Evolutionary conservation across 805 yeast species (phyloP).

Genomic region (Metschnikowia matae): DNA sequence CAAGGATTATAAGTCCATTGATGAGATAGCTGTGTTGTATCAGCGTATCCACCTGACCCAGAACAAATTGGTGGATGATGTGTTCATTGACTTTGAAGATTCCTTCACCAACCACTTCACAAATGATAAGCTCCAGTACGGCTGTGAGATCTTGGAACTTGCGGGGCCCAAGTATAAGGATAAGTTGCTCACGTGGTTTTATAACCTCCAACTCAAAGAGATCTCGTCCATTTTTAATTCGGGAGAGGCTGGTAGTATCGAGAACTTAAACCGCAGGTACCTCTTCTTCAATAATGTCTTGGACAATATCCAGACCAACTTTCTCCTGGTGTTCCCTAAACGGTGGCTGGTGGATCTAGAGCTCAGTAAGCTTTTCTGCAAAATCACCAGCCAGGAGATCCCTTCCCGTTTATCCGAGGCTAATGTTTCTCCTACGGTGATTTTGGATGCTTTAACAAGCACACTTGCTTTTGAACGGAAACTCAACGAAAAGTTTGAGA

Average conservation of each 20-base stretch:
- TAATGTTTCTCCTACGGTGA: slow-evolving; percentile 55
- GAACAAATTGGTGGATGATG: slow-evolving; percentile 58
- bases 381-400: slow-evolving; percentile 65
- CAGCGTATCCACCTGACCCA: slow-evolving; percentile 57
- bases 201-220: slow-evolving; percentile 65
- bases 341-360: slow-evolving; percentile 68
- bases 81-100: slow-evolving; percentile 68
- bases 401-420: slow-evolving; percentile 42
- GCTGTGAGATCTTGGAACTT: slow-evolving; percentile 70
- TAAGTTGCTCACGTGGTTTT: slow-evolving; percentile 69
- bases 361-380: slow-evolving; percentile 61
- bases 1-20: slow-evolving; percentile 76
- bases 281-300: slow-evolving; percentile 74
- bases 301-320: slow-evolving; percentile 51
- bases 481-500: slow-evolving; percentile 59
- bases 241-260: slow-evolving; percentile 94
- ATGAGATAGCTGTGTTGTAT: slow-evolving; percentile 67
- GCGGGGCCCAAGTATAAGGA: slow-evolving; percentile 52
- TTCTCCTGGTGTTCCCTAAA: slow-evolving; percentile 55
- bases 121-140: slow-evolving; percentile 45
- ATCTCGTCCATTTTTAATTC: slow-evolving; percentile 69
- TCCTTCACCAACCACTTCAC: slow-evolving; percentile 28
- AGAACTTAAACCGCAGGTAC: slow-evolving; percentile 77
- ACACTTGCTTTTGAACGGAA: slow-evolving; percentile 82
- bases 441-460: slow-evolving; percentile 66